Evolutionary conservation across 2,329 filamentous ascomycete species (phyloP).

Genomic region (Diaporthe longicolla): DNA sequence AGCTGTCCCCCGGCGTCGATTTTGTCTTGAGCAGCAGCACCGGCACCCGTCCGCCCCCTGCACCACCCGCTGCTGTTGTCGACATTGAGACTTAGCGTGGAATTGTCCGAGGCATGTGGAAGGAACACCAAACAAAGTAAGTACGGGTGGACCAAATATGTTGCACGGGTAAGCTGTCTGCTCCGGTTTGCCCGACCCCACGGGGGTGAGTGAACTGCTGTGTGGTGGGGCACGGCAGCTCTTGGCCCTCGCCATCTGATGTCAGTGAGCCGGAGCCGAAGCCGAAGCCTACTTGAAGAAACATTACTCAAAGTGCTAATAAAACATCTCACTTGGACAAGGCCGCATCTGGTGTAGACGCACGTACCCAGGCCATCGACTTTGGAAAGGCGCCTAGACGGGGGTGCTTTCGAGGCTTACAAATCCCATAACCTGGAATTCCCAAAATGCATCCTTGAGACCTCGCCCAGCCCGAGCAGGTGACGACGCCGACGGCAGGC

Average conservation of each 20-base stretch:
- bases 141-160: background rate
- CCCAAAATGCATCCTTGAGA: slow-evolving; percentile 1
- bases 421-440: slow-evolving; percentile 18
- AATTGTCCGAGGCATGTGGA: background rate
- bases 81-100: slow-evolving; percentile 27
- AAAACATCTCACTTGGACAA: background rate
- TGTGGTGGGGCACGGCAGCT: slow-evolving; percentile 15
- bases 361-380: background rate
- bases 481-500: slow-evolving; percentile 7
- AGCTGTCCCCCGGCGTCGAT: slow-evolving; percentile 79
- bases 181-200: background rate
- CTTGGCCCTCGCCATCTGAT: slow-evolving; percentile 26
- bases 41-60: slow-evolving; percentile 57
- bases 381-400: slow-evolving; percentile 13
- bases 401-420: slow-evolving; percentile 9
- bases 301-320: background rate
- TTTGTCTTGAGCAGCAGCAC: slow-evolving; percentile 84
- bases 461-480: slow-evolving; percentile 7
- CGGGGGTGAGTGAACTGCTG: background rate
- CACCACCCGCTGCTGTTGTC: slow-evolving; percentile 26
- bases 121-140: background rate
- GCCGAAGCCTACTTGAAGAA: background rate
- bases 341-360: background rate
- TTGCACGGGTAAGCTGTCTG: background rate
- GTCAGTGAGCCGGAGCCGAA: slow-evolving; percentile 24